Conservation (phyloP, 192 early-diverging fungal species). For the Podila epigama region DNA sequence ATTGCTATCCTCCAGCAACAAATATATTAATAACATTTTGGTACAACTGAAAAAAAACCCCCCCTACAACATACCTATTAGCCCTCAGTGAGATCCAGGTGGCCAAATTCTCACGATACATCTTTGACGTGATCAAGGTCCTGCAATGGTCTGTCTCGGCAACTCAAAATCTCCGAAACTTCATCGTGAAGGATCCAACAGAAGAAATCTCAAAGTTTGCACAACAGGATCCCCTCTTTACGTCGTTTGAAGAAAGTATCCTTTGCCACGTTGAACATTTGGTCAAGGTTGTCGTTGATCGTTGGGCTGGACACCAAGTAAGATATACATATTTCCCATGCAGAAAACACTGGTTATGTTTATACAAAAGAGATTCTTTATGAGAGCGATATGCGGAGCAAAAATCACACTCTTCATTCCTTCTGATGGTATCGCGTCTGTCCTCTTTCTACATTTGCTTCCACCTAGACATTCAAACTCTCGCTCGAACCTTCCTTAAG, state of each 20-base stretch:
- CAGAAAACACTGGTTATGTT: too few relatives aligned
- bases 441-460: neutral
- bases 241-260: constrained; percentile 22
- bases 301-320: constrained; percentile 28
- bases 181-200: constrained; percentile 11
- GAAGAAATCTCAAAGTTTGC: constrained; percentile 7
- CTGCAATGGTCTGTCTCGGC: constrained; percentile 35
- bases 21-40: too few relatives aligned
- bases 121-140: constrained; percentile 24
- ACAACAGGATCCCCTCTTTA: neutral
- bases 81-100: constrained; percentile 17
- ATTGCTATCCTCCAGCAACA: too few relatives aligned
- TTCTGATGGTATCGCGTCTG: neutral
- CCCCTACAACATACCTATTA: too few relatives aligned
- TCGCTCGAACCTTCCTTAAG: constrained; percentile 14
- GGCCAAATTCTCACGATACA: constrained; percentile 36
- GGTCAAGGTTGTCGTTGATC: constrained; percentile 4
- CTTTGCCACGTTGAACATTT: constrained; percentile 6
- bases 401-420: neutral
- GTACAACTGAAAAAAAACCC: neutral
- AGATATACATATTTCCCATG: neutral
- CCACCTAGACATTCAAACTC: constrained; percentile 7
- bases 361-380: too few relatives aligned
- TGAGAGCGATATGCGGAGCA: too few relatives aligned
- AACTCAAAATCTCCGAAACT: constrained; percentile 21